Evolutionary conservation across 2,329 filamentous ascomycete species (phyloP).

Genomic region (Fusarium sterilihyphosum): DNA sequence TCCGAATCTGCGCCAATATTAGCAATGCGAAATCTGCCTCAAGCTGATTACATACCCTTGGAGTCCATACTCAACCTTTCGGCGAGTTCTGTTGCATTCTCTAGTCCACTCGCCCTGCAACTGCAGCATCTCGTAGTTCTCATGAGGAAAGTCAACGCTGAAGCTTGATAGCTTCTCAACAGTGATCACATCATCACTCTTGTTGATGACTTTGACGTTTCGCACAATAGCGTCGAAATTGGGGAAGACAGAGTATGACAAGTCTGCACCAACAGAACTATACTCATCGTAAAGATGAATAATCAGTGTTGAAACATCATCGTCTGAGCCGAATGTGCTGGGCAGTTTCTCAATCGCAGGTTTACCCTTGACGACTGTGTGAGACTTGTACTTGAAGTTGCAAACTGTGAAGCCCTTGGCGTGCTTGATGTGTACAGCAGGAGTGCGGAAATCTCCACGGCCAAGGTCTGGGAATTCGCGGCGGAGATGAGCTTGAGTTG

Average conservation of each 20-base stretch:
- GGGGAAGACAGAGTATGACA: constrained; percentile 72
- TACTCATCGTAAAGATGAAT: constrained; percentile 68
- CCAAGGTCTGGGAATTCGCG: constrained; percentile 73
- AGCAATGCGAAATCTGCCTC: accelerated
- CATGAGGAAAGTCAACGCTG: constrained; percentile 68
- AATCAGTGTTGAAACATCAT: constrained; percentile 67
- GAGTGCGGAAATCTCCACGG: constrained; percentile 69
- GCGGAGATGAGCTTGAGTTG: constrained; percentile 58
- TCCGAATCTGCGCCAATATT: constrained; percentile 58
- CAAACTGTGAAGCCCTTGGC: constrained; percentile 67
- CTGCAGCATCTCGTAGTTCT: constrained; percentile 70
- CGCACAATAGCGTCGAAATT: constrained; percentile 68
- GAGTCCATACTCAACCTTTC: constrained; percentile 65
- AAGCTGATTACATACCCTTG: constrained; percentile 55
- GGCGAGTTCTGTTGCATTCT: constrained; percentile 64
- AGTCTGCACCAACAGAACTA: constrained; percentile 65
- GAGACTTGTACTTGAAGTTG: constrained; percentile 66
- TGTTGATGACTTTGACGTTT: constrained; percentile 70
- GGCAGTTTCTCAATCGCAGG: constrained; percentile 65
- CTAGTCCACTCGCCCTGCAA: constrained; percentile 71
- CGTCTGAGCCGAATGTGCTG: constrained; percentile 65
- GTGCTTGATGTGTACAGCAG: constrained; percentile 70
- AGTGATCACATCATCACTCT: constrained; percentile 61
- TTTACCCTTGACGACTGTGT: constrained; percentile 66
- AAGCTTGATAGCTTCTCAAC: constrained; percentile 69